Evolutionary conservation across 345 rosid genomes (phyloP).

Genomic region (Pelargonium nanum): DNA sequence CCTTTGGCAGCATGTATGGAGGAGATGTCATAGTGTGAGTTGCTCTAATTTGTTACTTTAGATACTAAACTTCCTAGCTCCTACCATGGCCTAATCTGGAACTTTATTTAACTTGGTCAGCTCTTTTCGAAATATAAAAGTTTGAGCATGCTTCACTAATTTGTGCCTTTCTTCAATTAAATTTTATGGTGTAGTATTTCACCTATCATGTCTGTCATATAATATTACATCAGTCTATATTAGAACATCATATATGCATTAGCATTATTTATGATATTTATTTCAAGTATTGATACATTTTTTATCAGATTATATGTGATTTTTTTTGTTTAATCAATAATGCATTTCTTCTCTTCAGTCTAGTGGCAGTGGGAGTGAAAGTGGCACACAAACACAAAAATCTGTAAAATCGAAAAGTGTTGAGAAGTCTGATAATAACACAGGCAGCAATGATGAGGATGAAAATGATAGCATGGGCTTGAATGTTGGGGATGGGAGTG

Average conservation of each 20-base stretch:
- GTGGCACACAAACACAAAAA: constrained; percentile 46
- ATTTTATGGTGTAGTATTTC: neutral
- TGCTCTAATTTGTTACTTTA: too few relatives aligned
- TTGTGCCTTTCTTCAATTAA: neutral
- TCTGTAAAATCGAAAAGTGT: constrained; percentile 34
- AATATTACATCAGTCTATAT: too few relatives aligned
- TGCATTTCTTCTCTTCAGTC: constrained; percentile 33
- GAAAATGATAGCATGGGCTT: constrained; percentile 38
- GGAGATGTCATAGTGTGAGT: constrained; percentile 74
- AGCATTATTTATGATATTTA: too few relatives aligned
- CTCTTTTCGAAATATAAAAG: neutral
- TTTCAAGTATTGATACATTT: neutral
- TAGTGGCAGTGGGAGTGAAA: constrained; percentile 68
- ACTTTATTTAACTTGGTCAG: neutral
- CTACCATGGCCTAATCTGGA: constrained; percentile 1
- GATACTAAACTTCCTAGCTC: too few relatives aligned
- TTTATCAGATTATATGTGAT: neutral
- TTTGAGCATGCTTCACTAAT: neutral
- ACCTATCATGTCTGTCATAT: neutral
- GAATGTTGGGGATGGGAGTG: constrained; percentile 43
- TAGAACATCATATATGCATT: neutral
- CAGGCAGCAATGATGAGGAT: constrained; percentile 33
- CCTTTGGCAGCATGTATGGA: constrained; percentile 86
- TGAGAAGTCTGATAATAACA: constrained; percentile 35
- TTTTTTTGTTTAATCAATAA: too few relatives aligned